Conservation (phyloP, 148 eudicot genomes). For the Bassia scoparia region DNA sequence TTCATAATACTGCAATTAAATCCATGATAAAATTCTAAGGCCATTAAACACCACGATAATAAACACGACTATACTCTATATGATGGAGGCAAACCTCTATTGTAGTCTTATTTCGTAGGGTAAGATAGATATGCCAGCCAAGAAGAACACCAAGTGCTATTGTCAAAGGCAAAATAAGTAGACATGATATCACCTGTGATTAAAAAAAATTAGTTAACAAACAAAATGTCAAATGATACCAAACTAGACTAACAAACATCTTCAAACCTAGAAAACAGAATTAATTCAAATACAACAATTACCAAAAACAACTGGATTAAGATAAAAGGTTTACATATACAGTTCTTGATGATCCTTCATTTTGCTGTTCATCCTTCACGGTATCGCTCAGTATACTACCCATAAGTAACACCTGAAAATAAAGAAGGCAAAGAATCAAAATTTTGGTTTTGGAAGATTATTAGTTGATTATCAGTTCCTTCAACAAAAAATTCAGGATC, state of each 20-base stretch:
- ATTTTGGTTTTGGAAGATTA: not conserved
- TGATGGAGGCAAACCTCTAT: conserved; percentile 60
- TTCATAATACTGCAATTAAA: conserved; percentile 71
- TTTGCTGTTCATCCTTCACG: conserved; percentile 43
- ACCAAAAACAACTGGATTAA: not conserved
- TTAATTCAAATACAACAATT: not conserved
- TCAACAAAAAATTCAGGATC: not conserved
- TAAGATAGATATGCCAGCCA: conserved; percentile 86
- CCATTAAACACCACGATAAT: not conserved
- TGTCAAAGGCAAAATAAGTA: conserved; percentile 64
- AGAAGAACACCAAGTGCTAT: conserved; percentile 67
- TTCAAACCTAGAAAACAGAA: not conserved
- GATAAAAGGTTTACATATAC: conserved; percentile 48
- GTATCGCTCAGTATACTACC: conserved; percentile 64
- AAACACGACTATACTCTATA: not conserved
- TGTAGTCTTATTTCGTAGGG: conserved; percentile 80
- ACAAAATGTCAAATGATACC: conserved; percentile 8
- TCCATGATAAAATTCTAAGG: not conserved
- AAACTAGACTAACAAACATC: not conserved
- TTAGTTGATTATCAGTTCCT: not conserved
- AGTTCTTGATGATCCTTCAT: conserved; percentile 55
- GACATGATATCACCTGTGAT: conserved; percentile 70
- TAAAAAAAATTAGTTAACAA: conserved; percentile 5
- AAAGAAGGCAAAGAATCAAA: conserved; percentile 8
- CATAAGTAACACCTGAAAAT: conserved; percentile 67